Evolutionary conservation across 2,329 filamentous ascomycete species (phyloP).

Genomic region (Epichloe sibirici): DNA sequence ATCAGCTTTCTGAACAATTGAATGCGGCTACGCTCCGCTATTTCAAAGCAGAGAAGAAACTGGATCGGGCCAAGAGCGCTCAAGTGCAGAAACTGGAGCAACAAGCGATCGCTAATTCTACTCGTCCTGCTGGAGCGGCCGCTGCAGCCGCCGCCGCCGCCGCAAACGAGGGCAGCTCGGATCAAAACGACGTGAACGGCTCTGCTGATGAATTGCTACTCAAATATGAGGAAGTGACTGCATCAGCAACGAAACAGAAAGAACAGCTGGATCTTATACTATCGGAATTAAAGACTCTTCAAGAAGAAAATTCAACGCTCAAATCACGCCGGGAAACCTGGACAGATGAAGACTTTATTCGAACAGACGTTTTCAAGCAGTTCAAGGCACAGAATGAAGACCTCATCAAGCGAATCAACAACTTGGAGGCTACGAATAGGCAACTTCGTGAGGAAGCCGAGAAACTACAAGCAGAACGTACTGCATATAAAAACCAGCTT

Average conservation of each 20-base stretch:
- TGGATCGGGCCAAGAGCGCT: slow-evolving; percentile 77
- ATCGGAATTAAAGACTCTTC: slow-evolving; percentile 59
- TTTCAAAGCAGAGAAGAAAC: slow-evolving; percentile 88
- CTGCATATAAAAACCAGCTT: slow-evolving; percentile 66
- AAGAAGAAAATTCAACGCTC: slow-evolving; percentile 68
- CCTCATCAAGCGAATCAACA: slow-evolving; percentile 81
- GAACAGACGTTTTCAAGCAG: slow-evolving; percentile 87
- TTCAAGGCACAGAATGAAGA: slow-evolving; percentile 87
- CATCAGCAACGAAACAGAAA: slow-evolving; percentile 70
- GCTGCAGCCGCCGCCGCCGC: slow-evolving; percentile 8
- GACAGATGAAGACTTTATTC: slow-evolving; percentile 85
- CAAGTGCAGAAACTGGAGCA: slow-evolving; percentile 89
- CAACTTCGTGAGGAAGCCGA: slow-evolving; percentile 75
- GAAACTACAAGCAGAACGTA: slow-evolving; percentile 74
- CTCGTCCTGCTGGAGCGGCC: slow-evolving; percentile 27
- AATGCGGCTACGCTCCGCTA: slow-evolving; percentile 84
- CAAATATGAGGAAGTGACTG: slow-evolving; percentile 65
- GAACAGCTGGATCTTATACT: slow-evolving; percentile 74
- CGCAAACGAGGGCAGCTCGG: slow-evolving; percentile 33
- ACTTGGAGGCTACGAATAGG: slow-evolving; percentile 78
- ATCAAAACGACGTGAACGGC: slow-evolving; percentile 39
- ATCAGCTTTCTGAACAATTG: slow-evolving; percentile 72
- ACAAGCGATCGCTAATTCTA: slow-evolving; percentile 64
- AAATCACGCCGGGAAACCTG: slow-evolving; percentile 56
- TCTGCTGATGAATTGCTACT: slow-evolving; percentile 57